These are phyloP conservation scores for Erythrobasidium hasegawianum DNA, from an alignment of 1,284 basidiomycete species.

Conservation along the genomic window DNA sequence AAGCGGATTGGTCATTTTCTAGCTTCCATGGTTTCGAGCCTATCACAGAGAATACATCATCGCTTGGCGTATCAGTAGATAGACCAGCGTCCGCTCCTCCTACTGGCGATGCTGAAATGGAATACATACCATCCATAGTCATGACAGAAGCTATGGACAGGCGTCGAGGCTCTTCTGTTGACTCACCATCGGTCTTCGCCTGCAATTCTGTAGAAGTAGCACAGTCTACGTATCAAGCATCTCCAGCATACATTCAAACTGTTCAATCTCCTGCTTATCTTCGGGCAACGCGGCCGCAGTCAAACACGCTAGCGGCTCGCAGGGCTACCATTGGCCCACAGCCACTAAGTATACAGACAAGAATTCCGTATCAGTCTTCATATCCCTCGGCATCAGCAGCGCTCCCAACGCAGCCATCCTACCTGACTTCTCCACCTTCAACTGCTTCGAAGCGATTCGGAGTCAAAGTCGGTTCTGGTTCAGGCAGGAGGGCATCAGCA, in stretches of 20 bases:
- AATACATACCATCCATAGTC: neutral
- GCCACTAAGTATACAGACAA: neutral
- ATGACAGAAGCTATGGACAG: slow-evolving; percentile 13
- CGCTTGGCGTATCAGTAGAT: slow-evolving; percentile 5
- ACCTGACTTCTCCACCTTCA: slow-evolving; percentile 1
- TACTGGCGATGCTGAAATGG: slow-evolving; percentile 4
- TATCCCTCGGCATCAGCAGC: neutral
- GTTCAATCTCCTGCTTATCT: slow-evolving; percentile 11
- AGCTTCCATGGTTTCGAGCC: slow-evolving; percentile 33
- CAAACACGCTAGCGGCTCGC: slow-evolving; percentile 7
- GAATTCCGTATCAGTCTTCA: neutral
- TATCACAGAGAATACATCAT: neutral
- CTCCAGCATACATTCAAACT: neutral
- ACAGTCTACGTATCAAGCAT: slow-evolving; percentile 2
- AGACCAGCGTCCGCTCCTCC: slow-evolving; percentile 25
- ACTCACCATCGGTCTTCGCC: slow-evolving; percentile 15
- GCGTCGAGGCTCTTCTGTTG: slow-evolving; percentile 29
- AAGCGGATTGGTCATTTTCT: slow-evolving; percentile 22
- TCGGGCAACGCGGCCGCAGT: neutral
- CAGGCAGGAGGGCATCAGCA: neutral
- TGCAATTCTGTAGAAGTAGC: neutral
- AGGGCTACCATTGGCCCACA: slow-evolving; percentile 23
- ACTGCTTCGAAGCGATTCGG: slow-evolving; percentile 1
- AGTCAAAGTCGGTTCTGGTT: slow-evolving; percentile 6
- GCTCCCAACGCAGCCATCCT: neutral